Evolutionary conservation across 164 flowering plant species (phyloP).

Genomic region (Vitis labrusca): DNA sequence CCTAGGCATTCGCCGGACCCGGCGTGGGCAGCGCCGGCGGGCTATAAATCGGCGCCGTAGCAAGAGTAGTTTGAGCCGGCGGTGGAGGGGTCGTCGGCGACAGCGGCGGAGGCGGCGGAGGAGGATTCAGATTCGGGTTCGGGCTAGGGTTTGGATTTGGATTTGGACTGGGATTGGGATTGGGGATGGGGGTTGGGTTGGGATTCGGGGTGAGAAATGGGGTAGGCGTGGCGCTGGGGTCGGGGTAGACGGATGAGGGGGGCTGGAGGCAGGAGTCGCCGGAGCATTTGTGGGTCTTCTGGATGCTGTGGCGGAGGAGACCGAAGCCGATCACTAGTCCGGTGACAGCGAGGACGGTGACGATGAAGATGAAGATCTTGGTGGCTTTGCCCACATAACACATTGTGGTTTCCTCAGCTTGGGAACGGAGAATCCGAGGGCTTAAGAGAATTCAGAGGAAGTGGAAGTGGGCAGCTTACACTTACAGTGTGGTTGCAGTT

Average conservation of each 20-base stretch:
- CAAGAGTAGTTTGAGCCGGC: constrained; percentile 18
- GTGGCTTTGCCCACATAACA: constrained; percentile 92
- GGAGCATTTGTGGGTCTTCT: constrained; percentile 47
- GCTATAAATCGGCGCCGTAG: constrained; percentile 16
- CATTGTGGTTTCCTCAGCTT: constrained; percentile 27
- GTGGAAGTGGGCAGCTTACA: too few species aligned
- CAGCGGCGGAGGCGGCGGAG: constrained; percentile 23
- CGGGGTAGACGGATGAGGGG: constrained; percentile 16
- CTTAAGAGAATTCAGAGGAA: too few species aligned
- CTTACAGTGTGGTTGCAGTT: too few species aligned
- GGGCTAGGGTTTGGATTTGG: not conserved
- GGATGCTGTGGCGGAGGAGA: constrained; percentile 33
- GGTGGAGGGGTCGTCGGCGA: constrained; percentile 26
- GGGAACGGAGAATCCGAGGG: too few species aligned
- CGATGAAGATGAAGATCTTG: constrained; percentile 86
- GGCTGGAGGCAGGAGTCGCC: constrained; percentile 28
- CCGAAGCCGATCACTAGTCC: constrained; percentile 71
- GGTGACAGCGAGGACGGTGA: constrained; percentile 45
- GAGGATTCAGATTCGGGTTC: constrained; percentile 10
- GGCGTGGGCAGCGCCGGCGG: constrained; percentile 23
- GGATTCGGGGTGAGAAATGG: constrained; percentile 3
- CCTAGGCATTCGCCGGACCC: constrained; percentile 30
- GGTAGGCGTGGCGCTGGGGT: constrained; percentile 17
- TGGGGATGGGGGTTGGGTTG: constrained; percentile 8
- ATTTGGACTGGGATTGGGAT: constrained; percentile 5